These are phyloP conservation scores for Pseudocercospora ulei DNA, from an alignment of 2,329 filamentous ascomycete genomes.

Conservation along the genomic window DNA sequence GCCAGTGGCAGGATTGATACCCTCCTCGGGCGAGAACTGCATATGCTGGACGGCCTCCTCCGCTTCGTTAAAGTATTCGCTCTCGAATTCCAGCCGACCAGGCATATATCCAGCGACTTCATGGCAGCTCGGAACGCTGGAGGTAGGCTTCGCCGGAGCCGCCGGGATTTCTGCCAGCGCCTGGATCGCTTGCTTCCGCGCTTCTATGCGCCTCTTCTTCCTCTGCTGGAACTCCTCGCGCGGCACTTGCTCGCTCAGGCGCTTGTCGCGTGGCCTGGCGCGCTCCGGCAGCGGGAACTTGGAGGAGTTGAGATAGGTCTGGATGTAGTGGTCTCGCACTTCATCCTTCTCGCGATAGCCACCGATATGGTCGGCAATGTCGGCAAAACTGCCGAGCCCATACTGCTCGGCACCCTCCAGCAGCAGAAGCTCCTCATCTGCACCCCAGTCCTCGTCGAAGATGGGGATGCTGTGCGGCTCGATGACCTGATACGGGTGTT, in stretches of 20 bases:
- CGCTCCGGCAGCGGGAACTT: slow-evolving; percentile 78
- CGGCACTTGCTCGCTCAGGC: slow-evolving; percentile 67
- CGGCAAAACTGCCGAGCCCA: slow-evolving; percentile 90
- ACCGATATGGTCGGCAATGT: slow-evolving; percentile 95
- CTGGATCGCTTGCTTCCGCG: slow-evolving; percentile 77
- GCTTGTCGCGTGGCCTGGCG: slow-evolving; percentile 71
- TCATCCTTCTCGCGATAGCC: slow-evolving; percentile 92
- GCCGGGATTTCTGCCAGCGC: slow-evolving; percentile 72
- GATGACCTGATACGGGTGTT: slow-evolving; percentile 84
- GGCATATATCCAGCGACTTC: slow-evolving; percentile 99
- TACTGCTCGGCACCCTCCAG: slow-evolving; percentile 94
- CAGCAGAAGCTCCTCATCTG: slow-evolving; percentile 88
- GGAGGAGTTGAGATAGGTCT: slow-evolving; percentile 73
- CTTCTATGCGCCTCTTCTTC: slow-evolving; percentile 87
- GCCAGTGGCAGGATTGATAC: slow-evolving; percentile 71
- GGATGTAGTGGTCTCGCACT: slow-evolving; percentile 85
- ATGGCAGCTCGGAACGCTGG: slow-evolving; percentile 89
- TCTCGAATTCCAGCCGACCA: slow-evolving; percentile 92
- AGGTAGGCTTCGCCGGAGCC: slow-evolving; percentile 82
- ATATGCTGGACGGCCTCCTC: slow-evolving; percentile 97
- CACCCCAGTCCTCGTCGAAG: slow-evolving; percentile 89
- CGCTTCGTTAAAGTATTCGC: slow-evolving; percentile 92
- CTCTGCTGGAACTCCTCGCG: slow-evolving; percentile 85
- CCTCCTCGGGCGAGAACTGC: slow-evolving; percentile 95
- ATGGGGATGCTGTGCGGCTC: slow-evolving; percentile 98